Evolutionary conservation across 768 basidiomycete genomes (phyloP).

Genomic region (Boletus reticulatus): DNA sequence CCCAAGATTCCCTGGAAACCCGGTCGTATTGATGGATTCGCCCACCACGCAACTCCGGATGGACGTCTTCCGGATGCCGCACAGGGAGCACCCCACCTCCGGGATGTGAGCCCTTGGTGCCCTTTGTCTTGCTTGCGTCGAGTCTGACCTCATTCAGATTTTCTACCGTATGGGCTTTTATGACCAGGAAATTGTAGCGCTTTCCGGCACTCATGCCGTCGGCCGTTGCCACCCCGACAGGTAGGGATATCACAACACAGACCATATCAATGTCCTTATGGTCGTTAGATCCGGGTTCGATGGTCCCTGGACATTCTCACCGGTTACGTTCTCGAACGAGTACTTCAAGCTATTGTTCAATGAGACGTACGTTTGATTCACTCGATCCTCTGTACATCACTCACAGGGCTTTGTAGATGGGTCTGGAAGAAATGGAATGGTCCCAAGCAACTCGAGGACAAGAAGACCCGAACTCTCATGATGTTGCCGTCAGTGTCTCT

Average conservation of each 20-base stretch:
- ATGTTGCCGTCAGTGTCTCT: conserved; percentile 89
- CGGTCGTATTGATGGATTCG: conserved; percentile 86
- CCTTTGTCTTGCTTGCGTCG: background rate
- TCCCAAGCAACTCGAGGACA: conserved; percentile 92
- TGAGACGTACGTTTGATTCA: conserved; percentile 57
- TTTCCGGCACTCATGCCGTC: conserved; percentile 91
- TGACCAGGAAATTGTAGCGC: conserved; percentile 96
- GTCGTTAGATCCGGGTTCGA: conserved; percentile 67
- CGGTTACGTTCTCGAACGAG: conserved; percentile 83
- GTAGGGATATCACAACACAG: conserved; percentile 30
- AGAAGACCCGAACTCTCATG: conserved; percentile 86
- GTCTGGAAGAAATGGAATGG: conserved; percentile 95
- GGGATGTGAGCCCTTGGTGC: conserved; percentile 50
- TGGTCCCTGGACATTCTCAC: conserved; percentile 95
- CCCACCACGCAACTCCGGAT: conserved; percentile 73
- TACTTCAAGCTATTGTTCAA: conserved; percentile 82
- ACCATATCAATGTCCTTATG: background rate
- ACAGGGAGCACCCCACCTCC: conserved; percentile 81
- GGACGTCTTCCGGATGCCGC: conserved; percentile 88
- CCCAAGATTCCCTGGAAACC: conserved; percentile 93
- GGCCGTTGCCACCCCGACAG: conserved; percentile 91
- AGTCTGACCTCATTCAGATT: conserved; percentile 36
- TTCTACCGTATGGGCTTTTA: conserved; percentile 88
- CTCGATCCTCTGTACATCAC: background rate
- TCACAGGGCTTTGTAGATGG: conserved; percentile 49